These are phyloP conservation scores for Cytospora mali DNA, from an alignment of 2,329 filamentous ascomycete species.

Conservation along the genomic window DNA sequence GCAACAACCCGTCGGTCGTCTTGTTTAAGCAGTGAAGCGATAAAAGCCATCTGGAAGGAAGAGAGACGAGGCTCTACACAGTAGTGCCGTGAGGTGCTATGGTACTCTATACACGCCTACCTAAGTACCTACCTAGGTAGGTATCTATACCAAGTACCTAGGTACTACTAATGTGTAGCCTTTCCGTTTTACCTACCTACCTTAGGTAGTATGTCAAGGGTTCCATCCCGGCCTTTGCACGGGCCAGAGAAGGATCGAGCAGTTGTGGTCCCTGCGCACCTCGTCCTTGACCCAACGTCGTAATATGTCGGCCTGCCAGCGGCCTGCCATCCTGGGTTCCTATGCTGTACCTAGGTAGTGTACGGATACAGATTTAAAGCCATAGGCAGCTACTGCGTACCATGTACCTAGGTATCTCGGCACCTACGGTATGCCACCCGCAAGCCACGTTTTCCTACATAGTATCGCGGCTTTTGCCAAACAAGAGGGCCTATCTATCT, in stretches of 20 bases:
- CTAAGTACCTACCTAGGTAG: too few species aligned
- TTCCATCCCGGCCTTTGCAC: neutral
- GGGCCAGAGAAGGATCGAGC: neutral
- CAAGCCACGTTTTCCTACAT: constrained; percentile 17
- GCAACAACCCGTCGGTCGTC: neutral
- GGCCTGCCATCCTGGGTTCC: neutral
- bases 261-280: neutral
- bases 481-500: constrained; percentile 6
- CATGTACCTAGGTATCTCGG: neutral
- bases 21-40: too few species aligned
- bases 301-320: too few species aligned
- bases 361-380: too few species aligned
- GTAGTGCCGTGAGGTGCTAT: neutral
- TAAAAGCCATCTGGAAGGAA: too few species aligned
- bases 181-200: too few species aligned
- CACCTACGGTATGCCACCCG: too few species aligned
- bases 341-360: too few species aligned
- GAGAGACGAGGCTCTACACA: neutral
- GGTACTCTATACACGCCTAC: neutral
- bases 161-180: neutral
- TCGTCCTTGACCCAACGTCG: too few species aligned
- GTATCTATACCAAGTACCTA: neutral
- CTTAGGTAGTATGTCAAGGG: too few species aligned
- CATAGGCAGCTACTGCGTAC: neutral
- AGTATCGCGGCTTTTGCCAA: neutral